Conservation (phyloP, 768 basidiomycete genomes). For the Kwoniella pini region DNA sequence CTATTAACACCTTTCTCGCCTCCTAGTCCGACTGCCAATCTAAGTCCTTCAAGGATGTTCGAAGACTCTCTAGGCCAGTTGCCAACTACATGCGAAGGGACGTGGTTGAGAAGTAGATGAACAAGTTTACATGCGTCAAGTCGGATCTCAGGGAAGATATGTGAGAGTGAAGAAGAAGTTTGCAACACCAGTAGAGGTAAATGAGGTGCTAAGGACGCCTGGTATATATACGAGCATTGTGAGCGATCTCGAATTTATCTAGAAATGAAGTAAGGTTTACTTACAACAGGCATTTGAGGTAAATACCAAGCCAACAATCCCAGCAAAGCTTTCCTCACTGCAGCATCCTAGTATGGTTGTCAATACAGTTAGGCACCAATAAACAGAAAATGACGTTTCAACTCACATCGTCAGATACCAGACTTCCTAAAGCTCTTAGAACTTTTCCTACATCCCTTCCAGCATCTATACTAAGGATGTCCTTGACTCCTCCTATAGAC, state of each 20-base stretch:
- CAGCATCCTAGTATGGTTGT: constrained; percentile 82
- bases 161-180: constrained; percentile 83
- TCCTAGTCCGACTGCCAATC: constrained; percentile 49
- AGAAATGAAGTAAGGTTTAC: constrained; percentile 24
- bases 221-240: constrained; percentile 6
- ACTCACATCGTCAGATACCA: constrained; percentile 79
- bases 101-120: constrained; percentile 68
- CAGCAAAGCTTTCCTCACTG: constrained; percentile 72
- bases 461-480: constrained; percentile 27
- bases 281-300: constrained; percentile 64
- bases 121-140: constrained; percentile 83
- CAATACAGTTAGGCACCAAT: not conserved
- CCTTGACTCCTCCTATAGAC: constrained; percentile 52
- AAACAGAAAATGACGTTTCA: not conserved
- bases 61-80: constrained; percentile 63
- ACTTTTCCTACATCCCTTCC: constrained; percentile 48
- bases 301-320: constrained; percentile 74
- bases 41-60: constrained; percentile 49
- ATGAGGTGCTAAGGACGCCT: constrained; percentile 76
- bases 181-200: constrained; percentile 75
- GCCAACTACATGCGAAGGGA: constrained; percentile 67
- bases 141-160: constrained; percentile 92
- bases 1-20: constrained; percentile 43
- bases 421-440: constrained; percentile 56
- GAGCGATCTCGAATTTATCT: not conserved